Conservation (phyloP, 2,329 filamentous ascomycete species). For the Diplodia mutila region DNA sequence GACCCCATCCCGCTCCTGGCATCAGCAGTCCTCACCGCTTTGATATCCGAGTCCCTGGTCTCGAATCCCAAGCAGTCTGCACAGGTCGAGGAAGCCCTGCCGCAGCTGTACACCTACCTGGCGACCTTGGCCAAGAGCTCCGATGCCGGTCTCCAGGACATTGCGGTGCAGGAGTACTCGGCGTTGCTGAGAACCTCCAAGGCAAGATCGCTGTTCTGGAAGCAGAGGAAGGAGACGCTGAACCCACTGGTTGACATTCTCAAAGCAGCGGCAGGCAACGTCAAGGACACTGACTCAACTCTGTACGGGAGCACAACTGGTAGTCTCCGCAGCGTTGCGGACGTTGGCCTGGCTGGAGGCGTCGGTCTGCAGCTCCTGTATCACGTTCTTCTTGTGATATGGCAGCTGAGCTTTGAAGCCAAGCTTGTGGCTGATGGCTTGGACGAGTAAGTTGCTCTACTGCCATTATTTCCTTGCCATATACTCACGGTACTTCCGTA, state of each 20-base stretch:
- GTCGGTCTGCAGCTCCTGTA: conserved; percentile 93
- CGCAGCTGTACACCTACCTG: conserved; percentile 83
- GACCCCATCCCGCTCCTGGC: conserved; percentile 89
- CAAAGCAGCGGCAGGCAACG: conserved; percentile 71
- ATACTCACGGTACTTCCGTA: conserved; percentile 42
- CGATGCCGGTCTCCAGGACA: conserved; percentile 91
- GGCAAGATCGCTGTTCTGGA: conserved; percentile 85
- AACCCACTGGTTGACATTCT: conserved; percentile 82
- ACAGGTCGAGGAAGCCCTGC: conserved; percentile 75
- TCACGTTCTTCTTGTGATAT: conserved; percentile 88
- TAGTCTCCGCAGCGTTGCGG: conserved; percentile 67
- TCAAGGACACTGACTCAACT: conserved; percentile 68
- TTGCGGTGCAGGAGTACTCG: conserved; percentile 91
- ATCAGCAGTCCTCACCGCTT: conserved; percentile 79
- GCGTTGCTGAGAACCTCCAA: conserved; percentile 75
- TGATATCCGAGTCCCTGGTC: conserved; percentile 69
- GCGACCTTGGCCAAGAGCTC: conserved; percentile 80
- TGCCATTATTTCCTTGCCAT: conserved; percentile 7
- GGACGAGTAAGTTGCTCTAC: conserved; percentile 68
- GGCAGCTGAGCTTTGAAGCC: conserved; percentile 94
- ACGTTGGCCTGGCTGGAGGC: conserved; percentile 68
- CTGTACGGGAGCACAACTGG: conserved; percentile 52
- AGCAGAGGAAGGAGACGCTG: conserved; percentile 82
- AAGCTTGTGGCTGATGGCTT: conserved; percentile 73
- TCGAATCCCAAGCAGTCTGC: conserved; percentile 62